Conservation (phyloP, 2,329 filamentous ascomycete species). For the Talaromyces sp. region DNA sequence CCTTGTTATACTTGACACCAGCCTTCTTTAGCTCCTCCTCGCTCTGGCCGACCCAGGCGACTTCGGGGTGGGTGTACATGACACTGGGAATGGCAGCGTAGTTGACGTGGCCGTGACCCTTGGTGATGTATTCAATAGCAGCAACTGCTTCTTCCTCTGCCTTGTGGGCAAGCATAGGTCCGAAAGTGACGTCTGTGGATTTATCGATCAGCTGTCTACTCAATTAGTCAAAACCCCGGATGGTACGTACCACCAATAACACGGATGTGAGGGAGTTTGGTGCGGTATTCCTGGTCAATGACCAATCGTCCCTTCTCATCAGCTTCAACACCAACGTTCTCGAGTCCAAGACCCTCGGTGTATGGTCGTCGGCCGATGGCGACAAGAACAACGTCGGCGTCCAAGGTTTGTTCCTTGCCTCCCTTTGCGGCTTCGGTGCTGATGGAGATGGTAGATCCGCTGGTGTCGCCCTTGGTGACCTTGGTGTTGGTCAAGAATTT, state of each 20-base stretch:
- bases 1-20: constrained; percentile 76
- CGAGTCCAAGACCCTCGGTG: constrained; percentile 83
- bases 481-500: constrained; percentile 99
- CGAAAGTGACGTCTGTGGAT: constrained; percentile 62
- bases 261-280: constrained; percentile 94
- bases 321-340: constrained; percentile 72
- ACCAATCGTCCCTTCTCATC: constrained; percentile 93
- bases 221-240: constrained; percentile 37
- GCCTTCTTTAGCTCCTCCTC: constrained; percentile 91
- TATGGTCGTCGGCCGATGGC: constrained; percentile 96
- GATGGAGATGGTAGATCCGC: constrained; percentile 72
- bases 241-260: constrained; percentile 65
- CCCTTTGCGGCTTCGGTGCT: constrained; percentile 90
- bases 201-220: neutral
- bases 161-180: constrained; percentile 99
- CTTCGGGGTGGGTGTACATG: constrained; percentile 99
- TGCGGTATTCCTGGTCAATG: constrained; percentile 98
- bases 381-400: constrained; percentile 91
- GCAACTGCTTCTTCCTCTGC: constrained; percentile 97
- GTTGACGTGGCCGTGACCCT: constrained; percentile 98
- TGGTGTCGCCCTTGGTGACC: constrained; percentile 79
- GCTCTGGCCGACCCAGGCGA: constrained; percentile 97
- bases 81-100: constrained; percentile 96
- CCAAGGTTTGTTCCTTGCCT: constrained; percentile 87
- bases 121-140: constrained; percentile 93